Conservation (phyloP, 2,329 filamentous ascomycete genomes). For the Dothidotthia symphoricarpi region DNA sequence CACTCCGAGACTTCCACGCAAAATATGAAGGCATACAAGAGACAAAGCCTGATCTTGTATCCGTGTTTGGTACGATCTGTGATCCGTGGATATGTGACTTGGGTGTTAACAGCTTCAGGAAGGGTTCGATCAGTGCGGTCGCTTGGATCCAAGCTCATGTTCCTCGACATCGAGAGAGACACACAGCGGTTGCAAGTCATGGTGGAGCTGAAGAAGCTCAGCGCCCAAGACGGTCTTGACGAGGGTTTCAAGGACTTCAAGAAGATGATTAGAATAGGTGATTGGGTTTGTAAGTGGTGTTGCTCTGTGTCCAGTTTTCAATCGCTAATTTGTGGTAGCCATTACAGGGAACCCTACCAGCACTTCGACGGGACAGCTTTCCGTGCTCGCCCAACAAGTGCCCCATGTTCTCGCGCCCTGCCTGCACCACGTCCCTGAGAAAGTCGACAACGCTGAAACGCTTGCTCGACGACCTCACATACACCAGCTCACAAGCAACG, state of each 20-base stretch:
- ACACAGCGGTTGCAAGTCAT: conserved; percentile 73
- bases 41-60: conserved; percentile 29
- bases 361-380: conserved; percentile 72
- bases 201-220: conserved; percentile 62
- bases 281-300: conserved; percentile 70
- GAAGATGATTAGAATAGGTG: conserved; percentile 71
- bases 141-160: conserved; percentile 75
- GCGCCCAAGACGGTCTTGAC: conserved; percentile 34
- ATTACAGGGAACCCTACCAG: conserved; percentile 68
- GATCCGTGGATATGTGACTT: not conserved
- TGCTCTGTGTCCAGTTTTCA: conserved; percentile 3
- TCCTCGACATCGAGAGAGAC: conserved; percentile 76
- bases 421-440: conserved; percentile 73
- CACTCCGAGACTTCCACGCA: conserved; percentile 30
- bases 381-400: conserved; percentile 65
- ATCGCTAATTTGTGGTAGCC: conserved; percentile 44
- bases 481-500: conserved; percentile 75
- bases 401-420: conserved; percentile 74
- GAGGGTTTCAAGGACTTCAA: conserved; percentile 60
- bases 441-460: conserved; percentile 68
- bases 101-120: conserved; percentile 53
- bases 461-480: conserved; percentile 77
- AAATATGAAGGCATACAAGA: conserved; percentile 31
- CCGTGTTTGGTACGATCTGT: conserved; percentile 35
- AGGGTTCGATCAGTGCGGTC: conserved; percentile 71